Conservation (phyloP, 192 early-diverging fungal species). For the Entomortierella parvispora region DNA sequence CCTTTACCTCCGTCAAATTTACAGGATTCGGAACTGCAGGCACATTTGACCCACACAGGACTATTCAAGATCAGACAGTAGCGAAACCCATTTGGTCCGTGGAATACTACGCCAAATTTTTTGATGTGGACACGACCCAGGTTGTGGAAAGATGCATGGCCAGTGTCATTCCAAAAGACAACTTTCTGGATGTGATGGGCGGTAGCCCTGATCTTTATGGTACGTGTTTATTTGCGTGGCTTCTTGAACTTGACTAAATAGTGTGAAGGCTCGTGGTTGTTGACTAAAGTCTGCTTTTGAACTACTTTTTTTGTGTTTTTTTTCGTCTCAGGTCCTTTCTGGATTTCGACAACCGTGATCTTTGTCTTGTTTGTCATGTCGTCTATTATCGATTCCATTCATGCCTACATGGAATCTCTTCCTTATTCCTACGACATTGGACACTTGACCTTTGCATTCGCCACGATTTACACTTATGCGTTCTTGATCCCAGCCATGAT, state of each 20-base stretch:
- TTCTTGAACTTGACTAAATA: no score
- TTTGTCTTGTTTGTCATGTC: slow-evolving; percentile 94
- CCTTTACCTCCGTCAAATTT: not conserved
- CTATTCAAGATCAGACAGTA: slow-evolving; percentile 36
- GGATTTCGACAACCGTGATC: slow-evolving; percentile 96
- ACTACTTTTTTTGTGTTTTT: not conserved
- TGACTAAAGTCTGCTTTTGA: not conserved
- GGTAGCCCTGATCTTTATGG: slow-evolving; percentile 96
- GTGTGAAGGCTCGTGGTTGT: no score
- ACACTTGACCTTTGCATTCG: slow-evolving; percentile 82
- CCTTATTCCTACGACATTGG: slow-evolving; percentile 81
- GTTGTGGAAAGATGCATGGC: slow-evolving; percentile 78
- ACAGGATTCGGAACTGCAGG: slow-evolving; percentile 35
- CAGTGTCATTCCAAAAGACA: slow-evolving; percentile 74
- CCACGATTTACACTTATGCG: slow-evolving; percentile 86
- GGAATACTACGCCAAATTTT: slow-evolving; percentile 94
- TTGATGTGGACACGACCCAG: slow-evolving; percentile 91
- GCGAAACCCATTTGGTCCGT: slow-evolving; percentile 84
- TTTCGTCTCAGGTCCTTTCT: slow-evolving; percentile 82
- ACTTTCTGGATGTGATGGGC: slow-evolving; percentile 84
- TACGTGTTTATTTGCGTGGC: slow-evolving; percentile 27
- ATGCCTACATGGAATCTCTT: slow-evolving; percentile 62
- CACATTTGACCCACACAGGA: slow-evolving; percentile 41
- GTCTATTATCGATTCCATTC: slow-evolving; percentile 87
- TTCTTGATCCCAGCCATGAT: slow-evolving; percentile 75